Conservation (phyloP, 2,329 filamentous ascomycete genomes). For the Apiospora aurea region DNA sequence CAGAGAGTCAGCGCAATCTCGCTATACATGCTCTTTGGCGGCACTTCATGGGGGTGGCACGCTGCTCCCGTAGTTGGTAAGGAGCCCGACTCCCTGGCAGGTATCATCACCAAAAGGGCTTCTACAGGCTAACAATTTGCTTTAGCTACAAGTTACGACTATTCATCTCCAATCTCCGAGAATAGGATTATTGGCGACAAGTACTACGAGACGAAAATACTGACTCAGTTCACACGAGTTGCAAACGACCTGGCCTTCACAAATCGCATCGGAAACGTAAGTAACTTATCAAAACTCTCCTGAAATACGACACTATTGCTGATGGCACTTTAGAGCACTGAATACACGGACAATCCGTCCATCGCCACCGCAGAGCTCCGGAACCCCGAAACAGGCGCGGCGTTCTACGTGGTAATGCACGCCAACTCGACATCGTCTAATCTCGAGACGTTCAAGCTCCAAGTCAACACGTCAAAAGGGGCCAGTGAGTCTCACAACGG, state of each 20-base stretch:
- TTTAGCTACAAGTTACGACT: constrained; percentile 66
- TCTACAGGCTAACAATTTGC: constrained; percentile 21
- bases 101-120: too few relatives aligned
- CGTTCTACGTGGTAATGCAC: constrained; percentile 67
- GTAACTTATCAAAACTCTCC: too few relatives aligned
- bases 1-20: constrained; percentile 66
- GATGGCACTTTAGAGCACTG: constrained; percentile 47
- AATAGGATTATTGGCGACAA: constrained; percentile 64
- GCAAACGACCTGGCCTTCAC: constrained; percentile 64
- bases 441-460: constrained; percentile 60
- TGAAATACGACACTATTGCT: too few relatives aligned
- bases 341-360: constrained; percentile 57
- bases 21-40: constrained; percentile 71
- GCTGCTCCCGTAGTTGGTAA: constrained; percentile 59
- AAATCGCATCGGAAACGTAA: constrained; percentile 50
- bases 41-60: constrained; percentile 68
- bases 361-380: constrained; percentile 63
- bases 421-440: constrained; percentile 58
- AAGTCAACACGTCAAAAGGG: constrained; percentile 63
- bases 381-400: constrained; percentile 62
- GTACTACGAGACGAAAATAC: constrained; percentile 68
- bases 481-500: constrained; percentile 34
- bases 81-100: too few relatives aligned
- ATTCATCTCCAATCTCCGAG: constrained; percentile 67
- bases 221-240: constrained; percentile 65